These are phyloP conservation scores for Erigeron canadensis DNA, from an alignment of 129 eudicot genomes.

Conservation along the genomic window DNA sequence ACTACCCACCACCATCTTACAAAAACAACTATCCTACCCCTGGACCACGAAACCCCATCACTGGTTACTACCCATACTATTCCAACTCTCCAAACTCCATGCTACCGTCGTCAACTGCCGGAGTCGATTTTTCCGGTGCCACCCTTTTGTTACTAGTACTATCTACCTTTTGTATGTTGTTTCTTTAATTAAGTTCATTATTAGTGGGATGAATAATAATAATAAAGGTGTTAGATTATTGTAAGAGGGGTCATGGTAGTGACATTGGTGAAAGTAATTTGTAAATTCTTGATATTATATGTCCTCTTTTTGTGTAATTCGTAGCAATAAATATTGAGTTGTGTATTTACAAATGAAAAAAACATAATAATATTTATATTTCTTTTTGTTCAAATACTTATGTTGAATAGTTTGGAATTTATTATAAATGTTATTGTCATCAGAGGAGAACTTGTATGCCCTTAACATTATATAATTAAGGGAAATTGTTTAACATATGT, in stretches of 20 bases:
- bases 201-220: constrained; percentile 27
- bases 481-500: too few species aligned
- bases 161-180: constrained; percentile 1
- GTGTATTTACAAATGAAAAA: constrained; percentile 8
- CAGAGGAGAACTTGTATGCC: too few species aligned
- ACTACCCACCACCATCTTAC: constrained; percentile 31
- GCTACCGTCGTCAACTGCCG: constrained; percentile 25
- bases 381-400: constrained; percentile 2
- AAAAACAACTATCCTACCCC: constrained; percentile 42
- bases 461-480: too few species aligned
- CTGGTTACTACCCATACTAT: constrained; percentile 75
- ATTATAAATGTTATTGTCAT: too few species aligned
- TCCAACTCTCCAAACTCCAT: constrained; percentile 49
- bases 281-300: constrained; percentile 41
- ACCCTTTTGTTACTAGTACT: constrained; percentile 21
- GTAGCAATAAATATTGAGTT: constrained; percentile 2
- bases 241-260: not conserved
- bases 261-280: constrained; percentile 34
- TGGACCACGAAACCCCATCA: constrained; percentile 80
- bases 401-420: not conserved
- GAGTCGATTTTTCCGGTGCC: constrained; percentile 28
- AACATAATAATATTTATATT: not conserved
- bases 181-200: not conserved
- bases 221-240: not conserved
- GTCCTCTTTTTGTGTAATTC: constrained; percentile 17